Base-by-base conservation (phyloP, 2,329 filamentous ascomycete genomes). In the Ascochyta viciae-villosae region DNA sequence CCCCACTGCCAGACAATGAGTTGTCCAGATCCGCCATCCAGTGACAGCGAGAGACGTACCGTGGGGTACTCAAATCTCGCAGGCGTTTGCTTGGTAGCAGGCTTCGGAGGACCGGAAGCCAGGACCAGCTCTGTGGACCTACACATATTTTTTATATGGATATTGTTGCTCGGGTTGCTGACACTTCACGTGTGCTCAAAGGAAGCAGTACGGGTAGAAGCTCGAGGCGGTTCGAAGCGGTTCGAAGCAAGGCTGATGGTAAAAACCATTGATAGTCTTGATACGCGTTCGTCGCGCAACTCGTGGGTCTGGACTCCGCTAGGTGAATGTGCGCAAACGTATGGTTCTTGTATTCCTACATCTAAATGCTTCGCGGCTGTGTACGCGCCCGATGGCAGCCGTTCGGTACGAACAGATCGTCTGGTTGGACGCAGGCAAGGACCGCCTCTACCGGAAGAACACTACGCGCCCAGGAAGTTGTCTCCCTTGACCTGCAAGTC, bases 311-410 rank as follows among this genome's bases (percentile, higher is more conserved):
- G 31, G 44, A 41, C 46, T 16, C 39, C 24, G 29, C 45, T 31
- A 42, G 46, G 24, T 23, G 31, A 35, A n/a, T 38, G 37, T 50
- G 43, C 19, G 40, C 38, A 38, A 60, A 55, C 55, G 61, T 62
- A 54, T 68, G 59, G 63, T 49, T 67, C 65, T 66, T 70, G 63
- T 59, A 64, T 68, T 70, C 64, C 63, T 67, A 66, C 47, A 57
- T 64, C 64, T 72, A 68, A 38, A 51, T 50, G 56, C 58, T 58
- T 60, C 61, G 68, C 63, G 58, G 47, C 62, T 61, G 56, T 41
- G n/a, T 62, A 50, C 67, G 67, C 69, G 67, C 70, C 59, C 50
- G 50, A 45, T 35, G 54, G 53, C 46, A 54, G 55, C 59, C 51
- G 46, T 58, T 58, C 54, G 61, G 53, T 29, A 57, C 51, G 29